Conservation (phyloP, 768 basidiomycete genomes). For the Dacryopinax spathularia region DNA sequence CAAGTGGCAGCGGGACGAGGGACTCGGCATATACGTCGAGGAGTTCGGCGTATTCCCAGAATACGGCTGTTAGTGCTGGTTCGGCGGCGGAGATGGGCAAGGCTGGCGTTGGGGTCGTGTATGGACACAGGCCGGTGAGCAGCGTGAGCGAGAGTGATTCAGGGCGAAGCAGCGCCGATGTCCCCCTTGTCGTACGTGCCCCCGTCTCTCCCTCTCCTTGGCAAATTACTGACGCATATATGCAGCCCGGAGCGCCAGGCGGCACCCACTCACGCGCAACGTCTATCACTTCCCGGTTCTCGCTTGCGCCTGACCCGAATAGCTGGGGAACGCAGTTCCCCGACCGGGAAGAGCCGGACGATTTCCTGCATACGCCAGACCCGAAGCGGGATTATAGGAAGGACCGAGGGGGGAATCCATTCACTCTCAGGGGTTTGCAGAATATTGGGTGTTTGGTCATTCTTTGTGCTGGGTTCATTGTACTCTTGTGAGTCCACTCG, state of each 20-base stretch:
- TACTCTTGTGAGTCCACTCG: slow-evolving; percentile 15
- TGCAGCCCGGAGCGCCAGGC: not conserved
- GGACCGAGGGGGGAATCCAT: slow-evolving; percentile 21
- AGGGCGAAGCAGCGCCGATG: not conserved
- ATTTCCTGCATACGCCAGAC: slow-evolving; percentile 26
- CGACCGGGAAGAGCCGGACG: slow-evolving; percentile 20
- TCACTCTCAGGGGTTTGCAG: slow-evolving; percentile 21
- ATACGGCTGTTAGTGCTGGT: not conserved
- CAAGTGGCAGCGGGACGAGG: not conserved
- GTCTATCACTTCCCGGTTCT: slow-evolving; percentile 26
- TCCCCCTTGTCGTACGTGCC: not conserved
- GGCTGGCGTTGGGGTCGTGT: not conserved
- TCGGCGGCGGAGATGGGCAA: not conserved
- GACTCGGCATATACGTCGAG: not conserved
- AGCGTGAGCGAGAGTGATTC: not conserved
- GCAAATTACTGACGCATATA: not conserved
- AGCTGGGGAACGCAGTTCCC: slow-evolving; percentile 54
- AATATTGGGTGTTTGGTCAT: slow-evolving; percentile 25
- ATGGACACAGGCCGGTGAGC: not conserved
- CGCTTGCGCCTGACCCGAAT: slow-evolving; percentile 56
- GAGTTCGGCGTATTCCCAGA: not conserved
- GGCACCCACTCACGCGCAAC: not conserved
- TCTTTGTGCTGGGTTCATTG: slow-evolving; percentile 16
- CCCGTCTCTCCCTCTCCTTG: not conserved
- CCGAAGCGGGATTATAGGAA: slow-evolving; percentile 21